These are phyloP conservation scores for Ceriops zippeliana DNA, from an alignment of 345 rosid genomes.

Conservation along the genomic window DNA sequence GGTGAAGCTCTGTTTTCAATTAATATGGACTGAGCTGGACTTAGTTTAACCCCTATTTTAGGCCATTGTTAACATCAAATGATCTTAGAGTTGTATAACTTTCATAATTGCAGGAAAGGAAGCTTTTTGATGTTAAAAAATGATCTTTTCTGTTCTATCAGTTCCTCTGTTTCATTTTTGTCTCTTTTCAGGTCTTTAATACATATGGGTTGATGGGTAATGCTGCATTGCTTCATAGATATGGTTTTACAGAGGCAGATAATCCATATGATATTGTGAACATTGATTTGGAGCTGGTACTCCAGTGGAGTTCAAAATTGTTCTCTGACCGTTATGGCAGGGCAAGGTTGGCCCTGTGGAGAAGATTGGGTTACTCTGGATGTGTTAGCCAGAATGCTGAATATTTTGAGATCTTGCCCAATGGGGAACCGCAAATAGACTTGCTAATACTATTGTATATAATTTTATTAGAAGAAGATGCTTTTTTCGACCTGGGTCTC, in stretches of 20 bases:
- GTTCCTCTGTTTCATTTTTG: background rate
- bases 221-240: conserved; percentile 90
- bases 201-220: conserved; percentile 79
- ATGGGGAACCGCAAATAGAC: conserved; percentile 79
- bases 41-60: too few species aligned
- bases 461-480: conserved; percentile 53
- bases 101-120: background rate
- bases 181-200: conserved; percentile 56
- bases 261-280: conserved; percentile 75
- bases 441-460: conserved; percentile 53
- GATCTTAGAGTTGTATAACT: background rate
- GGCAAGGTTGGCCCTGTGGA: conserved; percentile 68
- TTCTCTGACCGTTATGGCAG: conserved; percentile 60
- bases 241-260: conserved; percentile 78
- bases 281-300: conserved; percentile 76
- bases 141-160: background rate
- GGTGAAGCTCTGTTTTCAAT: too few species aligned
- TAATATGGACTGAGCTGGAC: too few species aligned
- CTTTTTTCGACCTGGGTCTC: conserved; percentile 46
- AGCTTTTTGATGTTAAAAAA: background rate
- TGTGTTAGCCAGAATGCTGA: conserved; percentile 63
- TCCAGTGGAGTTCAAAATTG: conserved; percentile 55
- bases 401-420: conserved; percentile 68
- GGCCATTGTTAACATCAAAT: too few species aligned
- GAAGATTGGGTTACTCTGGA: conserved; percentile 55